phyloP scores from a whole-genome alignment of 129 eudicot species.

The Kitagawia praeruptora region DNA sequence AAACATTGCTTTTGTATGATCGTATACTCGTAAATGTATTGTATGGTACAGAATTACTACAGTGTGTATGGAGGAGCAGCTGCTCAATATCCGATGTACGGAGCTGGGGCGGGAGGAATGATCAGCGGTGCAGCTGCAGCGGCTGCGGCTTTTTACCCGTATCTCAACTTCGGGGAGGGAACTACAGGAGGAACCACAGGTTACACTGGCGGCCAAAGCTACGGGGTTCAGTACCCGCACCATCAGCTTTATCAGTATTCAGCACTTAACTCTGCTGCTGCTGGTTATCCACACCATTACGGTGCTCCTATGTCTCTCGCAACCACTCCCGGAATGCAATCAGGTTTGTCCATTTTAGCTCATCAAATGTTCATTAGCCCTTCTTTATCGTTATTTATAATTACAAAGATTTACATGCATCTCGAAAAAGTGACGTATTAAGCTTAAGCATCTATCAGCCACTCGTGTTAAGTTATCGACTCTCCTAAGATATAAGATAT shows the following conservation, averaged over 20 bases:
- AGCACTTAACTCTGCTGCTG: conserved; percentile 37
- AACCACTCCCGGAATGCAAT: conserved; percentile 65
- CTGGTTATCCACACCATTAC: conserved; percentile 59
- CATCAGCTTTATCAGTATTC: conserved; percentile 59
- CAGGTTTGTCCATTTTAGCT: conserved; percentile 50
- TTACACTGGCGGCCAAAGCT: conserved; percentile 54
- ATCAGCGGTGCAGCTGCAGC: conserved; percentile 53
- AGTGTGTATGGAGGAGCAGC: conserved; percentile 72
- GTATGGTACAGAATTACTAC: conserved; percentile 56
- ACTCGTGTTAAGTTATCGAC: no score
- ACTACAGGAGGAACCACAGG: conserved; percentile 21
- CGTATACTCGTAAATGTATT: no score
- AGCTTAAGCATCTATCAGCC: no score
- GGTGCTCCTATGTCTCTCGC: conserved; percentile 79
- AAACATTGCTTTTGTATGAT: no score
- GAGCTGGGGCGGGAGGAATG: conserved; percentile 52
- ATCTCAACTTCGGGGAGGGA: conserved; percentile 59
- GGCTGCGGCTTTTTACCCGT: conserved; percentile 76
- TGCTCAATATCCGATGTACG: conserved; percentile 67
- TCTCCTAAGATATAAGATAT: no score
- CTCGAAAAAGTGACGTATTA: no score
- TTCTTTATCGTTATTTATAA: no score
- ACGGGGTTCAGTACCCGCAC: conserved; percentile 67
- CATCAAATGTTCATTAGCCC: no score
- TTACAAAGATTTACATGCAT: no score